Percentiles rank a stretch among this genome's conserved stretches.
These are phyloP conservation scores for Colletotrichum caudatum DNA, from an alignment of 2,329 filamentous ascomycete genomes.

Conservation along the genomic window DNA sequence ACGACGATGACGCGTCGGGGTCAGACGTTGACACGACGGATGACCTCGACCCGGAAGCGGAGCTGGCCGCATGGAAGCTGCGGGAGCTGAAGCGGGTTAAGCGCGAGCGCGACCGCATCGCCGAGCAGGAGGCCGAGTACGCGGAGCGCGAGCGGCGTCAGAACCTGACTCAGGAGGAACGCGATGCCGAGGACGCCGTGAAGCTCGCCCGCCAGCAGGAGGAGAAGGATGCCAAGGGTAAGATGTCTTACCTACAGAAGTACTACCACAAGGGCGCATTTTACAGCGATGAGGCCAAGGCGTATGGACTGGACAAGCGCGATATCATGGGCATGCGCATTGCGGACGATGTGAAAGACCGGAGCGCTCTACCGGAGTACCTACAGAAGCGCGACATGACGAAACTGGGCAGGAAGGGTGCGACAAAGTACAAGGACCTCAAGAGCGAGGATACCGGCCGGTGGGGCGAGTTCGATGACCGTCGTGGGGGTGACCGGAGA, in stretches of 20 bases:
- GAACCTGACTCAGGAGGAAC: constrained; percentile 88
- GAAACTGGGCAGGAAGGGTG: constrained; percentile 90
- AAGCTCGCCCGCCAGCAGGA: constrained; percentile 82
- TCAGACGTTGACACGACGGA: constrained; percentile 91
- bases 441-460: constrained; percentile 89
- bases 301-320: constrained; percentile 80
- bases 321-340: constrained; percentile 89
- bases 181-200: constrained; percentile 84
- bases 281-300: constrained; percentile 84
- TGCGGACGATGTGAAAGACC: constrained; percentile 84
- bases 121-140: constrained; percentile 83
- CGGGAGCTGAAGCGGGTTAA: constrained; percentile 91
- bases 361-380: constrained; percentile 87
- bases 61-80: constrained; percentile 93
- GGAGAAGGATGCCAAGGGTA: constrained; percentile 81
- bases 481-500: constrained; percentile 49
- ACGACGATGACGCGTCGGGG: constrained; percentile 72
- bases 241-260: constrained; percentile 92
- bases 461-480: constrained; percentile 77
- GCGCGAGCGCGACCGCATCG: constrained; percentile 86
- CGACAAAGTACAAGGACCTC: constrained; percentile 90
- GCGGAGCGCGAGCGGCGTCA: constrained; percentile 90
- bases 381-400: constrained; percentile 95
- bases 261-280: constrained; percentile 98
- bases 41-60: constrained; percentile 85